Evolutionary conservation across 2,329 filamentous ascomycete species (phyloP).

Genomic region (Aspergillus udagawae): DNA sequence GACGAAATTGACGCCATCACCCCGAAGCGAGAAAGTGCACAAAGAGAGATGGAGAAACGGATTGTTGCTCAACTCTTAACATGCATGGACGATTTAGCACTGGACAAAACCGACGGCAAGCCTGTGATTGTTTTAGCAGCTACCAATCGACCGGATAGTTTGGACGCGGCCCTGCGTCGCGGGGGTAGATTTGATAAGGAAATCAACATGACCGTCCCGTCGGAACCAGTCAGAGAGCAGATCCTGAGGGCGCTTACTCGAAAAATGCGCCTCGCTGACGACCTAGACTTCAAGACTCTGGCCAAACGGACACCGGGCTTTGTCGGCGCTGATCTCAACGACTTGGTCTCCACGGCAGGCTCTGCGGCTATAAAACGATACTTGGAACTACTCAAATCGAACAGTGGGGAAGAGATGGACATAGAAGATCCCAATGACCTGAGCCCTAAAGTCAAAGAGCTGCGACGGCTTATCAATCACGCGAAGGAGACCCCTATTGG

Average conservation of each 20-base stretch:
- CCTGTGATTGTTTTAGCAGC: conserved; percentile 87
- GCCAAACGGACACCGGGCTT: conserved; percentile 88
- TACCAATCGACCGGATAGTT: conserved; percentile 79
- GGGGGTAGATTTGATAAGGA: conserved; percentile 77
- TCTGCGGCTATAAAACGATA: conserved; percentile 61
- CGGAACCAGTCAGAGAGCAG: conserved; percentile 68
- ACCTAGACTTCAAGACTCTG: conserved; percentile 69
- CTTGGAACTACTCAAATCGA: conserved; percentile 49
- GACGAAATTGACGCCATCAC: conserved; percentile 91
- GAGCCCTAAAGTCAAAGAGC: conserved; percentile 41
- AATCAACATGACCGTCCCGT: conserved; percentile 83
- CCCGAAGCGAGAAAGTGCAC: conserved; percentile 75
- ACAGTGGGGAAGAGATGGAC: conserved; percentile 50
- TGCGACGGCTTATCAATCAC: conserved; percentile 52
- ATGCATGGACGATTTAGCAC: conserved; percentile 77
- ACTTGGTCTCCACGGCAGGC: conserved; percentile 63
- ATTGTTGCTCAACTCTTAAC: conserved; percentile 79
- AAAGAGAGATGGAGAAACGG: conserved; percentile 84
- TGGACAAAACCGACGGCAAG: conserved; percentile 67
- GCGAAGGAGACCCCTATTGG: conserved; percentile 50
- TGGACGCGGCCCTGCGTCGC: conserved; percentile 73
- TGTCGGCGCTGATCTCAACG: conserved; percentile 82
- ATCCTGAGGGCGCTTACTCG: conserved; percentile 73
- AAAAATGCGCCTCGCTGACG: conserved; percentile 59
- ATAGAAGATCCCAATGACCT: conserved; percentile 42